Percentiles rank a stretch among this genome's conserved stretches.
Conservation (phyloP, 1,284 basidiomycete genomes). For the Hymenochaete sp. region DNA sequence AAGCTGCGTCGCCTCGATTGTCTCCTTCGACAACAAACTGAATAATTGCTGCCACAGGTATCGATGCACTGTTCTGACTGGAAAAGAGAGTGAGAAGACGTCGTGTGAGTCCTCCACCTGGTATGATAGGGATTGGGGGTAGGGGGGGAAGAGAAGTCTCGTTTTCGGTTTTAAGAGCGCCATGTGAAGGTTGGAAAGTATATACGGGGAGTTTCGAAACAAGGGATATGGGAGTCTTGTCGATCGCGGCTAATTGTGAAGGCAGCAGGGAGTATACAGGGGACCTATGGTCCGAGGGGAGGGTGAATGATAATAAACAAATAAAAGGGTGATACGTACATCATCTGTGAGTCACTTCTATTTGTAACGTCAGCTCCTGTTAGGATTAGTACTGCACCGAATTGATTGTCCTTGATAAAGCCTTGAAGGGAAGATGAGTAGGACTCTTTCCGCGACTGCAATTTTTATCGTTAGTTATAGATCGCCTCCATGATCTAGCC, state of each 20-base stretch:
- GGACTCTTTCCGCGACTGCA: constrained; percentile 56
- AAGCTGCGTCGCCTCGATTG: constrained; percentile 61
- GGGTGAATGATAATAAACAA: constrained; percentile 12
- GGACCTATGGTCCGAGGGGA: constrained; percentile 32
- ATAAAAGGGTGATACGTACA: constrained; percentile 37
- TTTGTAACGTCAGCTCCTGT: constrained; percentile 68
- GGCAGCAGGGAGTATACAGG: constrained; percentile 51
- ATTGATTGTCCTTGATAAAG: constrained; percentile 43
- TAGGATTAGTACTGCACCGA: constrained; percentile 50
- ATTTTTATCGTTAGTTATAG: constrained; percentile 9
- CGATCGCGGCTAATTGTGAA: constrained; percentile 30
- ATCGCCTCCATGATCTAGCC: neutral
- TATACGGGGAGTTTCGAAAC: constrained; percentile 40
- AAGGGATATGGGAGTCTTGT: constrained; percentile 31
- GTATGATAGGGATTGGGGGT: constrained; percentile 49
- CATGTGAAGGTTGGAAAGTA: constrained; percentile 9
- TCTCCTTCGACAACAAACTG: constrained; percentile 74
- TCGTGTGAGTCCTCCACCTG: constrained; percentile 65
- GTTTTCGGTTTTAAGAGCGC: neutral
- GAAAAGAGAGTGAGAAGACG: constrained; percentile 47
- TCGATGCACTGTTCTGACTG: constrained; percentile 27
- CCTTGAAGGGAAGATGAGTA: constrained; percentile 50
- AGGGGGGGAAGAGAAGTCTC: constrained; percentile 29
- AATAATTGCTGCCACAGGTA: constrained; percentile 47
- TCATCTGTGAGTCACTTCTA: constrained; percentile 67